These are phyloP conservation scores for Saccharomyces pastorianus DNA, from an alignment of 1,139 yeast genomes.

Conservation along the genomic window DNA sequence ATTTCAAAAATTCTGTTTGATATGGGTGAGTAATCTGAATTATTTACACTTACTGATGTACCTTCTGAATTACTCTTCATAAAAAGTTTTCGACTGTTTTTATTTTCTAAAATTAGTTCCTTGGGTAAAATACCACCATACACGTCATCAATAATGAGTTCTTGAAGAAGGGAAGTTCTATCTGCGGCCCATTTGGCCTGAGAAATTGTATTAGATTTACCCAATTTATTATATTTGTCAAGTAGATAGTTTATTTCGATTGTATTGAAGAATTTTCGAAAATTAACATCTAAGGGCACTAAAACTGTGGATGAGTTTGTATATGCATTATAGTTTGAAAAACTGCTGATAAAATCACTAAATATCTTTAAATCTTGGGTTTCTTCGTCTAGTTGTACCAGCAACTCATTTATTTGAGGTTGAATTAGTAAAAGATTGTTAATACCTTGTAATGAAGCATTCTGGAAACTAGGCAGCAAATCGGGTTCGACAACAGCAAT, in stretches of 20 bases:
- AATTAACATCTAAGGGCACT: constrained; percentile 40
- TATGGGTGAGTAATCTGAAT: constrained; percentile 26
- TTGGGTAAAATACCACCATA: constrained; percentile 19
- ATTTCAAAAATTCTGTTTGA: constrained; percentile 45
- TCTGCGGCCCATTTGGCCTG: constrained; percentile 34
- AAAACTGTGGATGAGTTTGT: constrained; percentile 29
- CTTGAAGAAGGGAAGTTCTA: constrained; percentile 14
- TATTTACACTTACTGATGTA: constrained; percentile 26
- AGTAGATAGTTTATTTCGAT: constrained; percentile 44
- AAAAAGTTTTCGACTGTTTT: constrained; percentile 22
- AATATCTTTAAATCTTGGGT: neutral
- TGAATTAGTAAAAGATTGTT: constrained; percentile 35
- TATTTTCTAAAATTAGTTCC: constrained; percentile 12
- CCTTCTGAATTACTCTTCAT: constrained; percentile 32
- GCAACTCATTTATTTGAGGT: constrained; percentile 2
- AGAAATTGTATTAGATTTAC: constrained; percentile 7
- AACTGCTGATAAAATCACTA: neutral
- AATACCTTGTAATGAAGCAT: constrained; percentile 69
- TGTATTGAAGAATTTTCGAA: constrained; percentile 32
- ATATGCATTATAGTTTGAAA: constrained; percentile 9
- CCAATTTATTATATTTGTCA: constrained; percentile 21
- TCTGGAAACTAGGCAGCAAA: constrained; percentile 56
- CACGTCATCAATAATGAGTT: constrained; percentile 16
- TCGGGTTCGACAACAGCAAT: constrained; percentile 55
- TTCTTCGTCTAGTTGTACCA: constrained; percentile 1